A percentile compares a stretch with the other conserved stretches of the same genome.
phyloP scores from a whole-genome alignment of 495 filamentous ascomycete species.

The Lasiosphaeria miniovina region DNA sequence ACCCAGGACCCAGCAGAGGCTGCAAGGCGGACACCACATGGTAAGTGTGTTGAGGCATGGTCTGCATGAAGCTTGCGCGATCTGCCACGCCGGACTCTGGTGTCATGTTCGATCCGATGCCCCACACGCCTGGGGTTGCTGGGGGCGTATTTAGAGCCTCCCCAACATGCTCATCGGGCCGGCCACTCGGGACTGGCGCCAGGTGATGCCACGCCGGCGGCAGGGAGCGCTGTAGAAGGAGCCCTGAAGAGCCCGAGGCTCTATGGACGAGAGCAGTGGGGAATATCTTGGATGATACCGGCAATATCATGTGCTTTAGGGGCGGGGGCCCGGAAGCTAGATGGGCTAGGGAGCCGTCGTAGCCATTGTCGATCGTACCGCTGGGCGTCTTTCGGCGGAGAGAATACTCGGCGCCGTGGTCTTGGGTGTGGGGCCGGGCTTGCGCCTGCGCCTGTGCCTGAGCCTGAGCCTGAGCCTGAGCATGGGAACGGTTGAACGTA shows the following conservation, averaged over 20 bases:
- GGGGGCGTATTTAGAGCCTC: constrained; percentile 14
- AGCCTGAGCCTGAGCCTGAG: constrained; percentile 26
- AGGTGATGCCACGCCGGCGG: constrained; percentile 23
- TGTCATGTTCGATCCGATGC: constrained; percentile 10
- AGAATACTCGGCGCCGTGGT: constrained; percentile 63
- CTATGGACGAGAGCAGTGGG: constrained; percentile 29
- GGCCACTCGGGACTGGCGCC: constrained; percentile 4
- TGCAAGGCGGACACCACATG: constrained; percentile 55
- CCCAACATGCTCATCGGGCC: constrained; percentile 12
- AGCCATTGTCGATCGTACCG: constrained; percentile 88
- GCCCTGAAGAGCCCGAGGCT: constrained; percentile 12
- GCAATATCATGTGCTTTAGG: constrained; percentile 84
- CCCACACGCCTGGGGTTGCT: constrained; percentile 23
- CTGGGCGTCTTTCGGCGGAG: constrained; percentile 91
- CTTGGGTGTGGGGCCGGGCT: constrained; percentile 28
- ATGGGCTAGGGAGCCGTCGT: constrained; percentile 82
- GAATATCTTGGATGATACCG: constrained; percentile 41
- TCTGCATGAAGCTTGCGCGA: constrained; percentile 22
- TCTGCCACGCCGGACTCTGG: constrained; percentile 18
- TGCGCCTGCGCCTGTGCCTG: constrained; percentile 24
- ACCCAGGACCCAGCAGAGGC: constrained; percentile 65
- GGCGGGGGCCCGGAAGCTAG: constrained; percentile 73
- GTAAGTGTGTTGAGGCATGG: constrained; percentile 33
- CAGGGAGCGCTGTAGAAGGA: constrained; percentile 6
- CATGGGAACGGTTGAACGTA: constrained; percentile 33